Conservation (phyloP, 108 stramenopile genomes). For the Stephanodiscus minutulus region DNA sequence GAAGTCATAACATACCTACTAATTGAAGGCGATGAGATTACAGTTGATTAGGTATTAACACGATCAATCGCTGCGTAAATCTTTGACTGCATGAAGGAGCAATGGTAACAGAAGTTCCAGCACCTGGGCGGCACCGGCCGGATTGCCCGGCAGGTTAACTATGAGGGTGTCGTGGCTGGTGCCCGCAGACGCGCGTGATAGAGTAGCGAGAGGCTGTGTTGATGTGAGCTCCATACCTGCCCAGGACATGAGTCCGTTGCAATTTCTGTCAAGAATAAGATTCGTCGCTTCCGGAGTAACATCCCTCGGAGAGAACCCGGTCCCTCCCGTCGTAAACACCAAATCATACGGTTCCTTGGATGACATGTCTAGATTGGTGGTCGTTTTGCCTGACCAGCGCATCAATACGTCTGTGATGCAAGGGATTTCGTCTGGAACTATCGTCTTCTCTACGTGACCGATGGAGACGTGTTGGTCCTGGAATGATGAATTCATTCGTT, state of each 20-base stretch:
- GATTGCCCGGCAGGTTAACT: conserved; percentile 84
- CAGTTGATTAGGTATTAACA: no score
- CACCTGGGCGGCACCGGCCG: conserved; percentile 67
- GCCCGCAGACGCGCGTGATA: conserved; percentile 83
- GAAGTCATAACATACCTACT: no score
- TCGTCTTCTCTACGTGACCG: conserved; percentile 31
- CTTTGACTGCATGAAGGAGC: conserved; percentile 67
- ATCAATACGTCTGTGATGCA: conserved; percentile 56
- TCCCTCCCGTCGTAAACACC: conserved; percentile 91
- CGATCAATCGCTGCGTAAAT: conserved; percentile 26
- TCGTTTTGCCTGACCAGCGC: conserved; percentile 55
- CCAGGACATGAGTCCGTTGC: conserved; percentile 76
- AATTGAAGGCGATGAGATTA: no score
- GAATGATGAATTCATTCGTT: conserved; percentile 26
- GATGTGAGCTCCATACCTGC: conserved; percentile 61
- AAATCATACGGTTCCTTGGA: conserved; percentile 52
- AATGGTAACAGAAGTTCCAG: conserved; percentile 72
- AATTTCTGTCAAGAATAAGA: conserved; percentile 61
- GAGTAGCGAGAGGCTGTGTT: conserved; percentile 71
- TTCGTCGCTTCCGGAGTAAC: conserved; percentile 92
- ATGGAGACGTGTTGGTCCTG: conserved; percentile 38
- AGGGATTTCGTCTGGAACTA: conserved; percentile 83
- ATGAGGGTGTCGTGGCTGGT: conserved; percentile 65
- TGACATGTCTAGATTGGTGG: background rate
- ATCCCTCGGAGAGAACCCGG: conserved; percentile 86